Evolutionary conservation across 345 rosid genomes (phyloP).

Genomic region (Murraya koenigii): DNA sequence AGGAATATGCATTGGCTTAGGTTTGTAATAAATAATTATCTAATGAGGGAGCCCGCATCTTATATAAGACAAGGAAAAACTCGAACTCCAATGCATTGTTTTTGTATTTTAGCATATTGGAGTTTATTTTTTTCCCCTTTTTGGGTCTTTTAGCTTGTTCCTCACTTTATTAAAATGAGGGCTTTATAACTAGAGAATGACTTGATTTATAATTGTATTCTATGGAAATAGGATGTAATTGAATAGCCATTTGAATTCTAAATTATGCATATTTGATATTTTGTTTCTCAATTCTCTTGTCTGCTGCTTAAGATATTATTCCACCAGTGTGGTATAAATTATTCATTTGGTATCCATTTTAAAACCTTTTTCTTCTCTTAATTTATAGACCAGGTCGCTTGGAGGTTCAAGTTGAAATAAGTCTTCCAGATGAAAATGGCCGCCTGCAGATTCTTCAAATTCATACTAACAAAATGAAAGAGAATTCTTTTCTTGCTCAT

Average conservation of each 20-base stretch:
- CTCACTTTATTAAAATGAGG: neutral
- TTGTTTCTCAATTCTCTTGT: neutral
- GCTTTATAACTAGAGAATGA: too few relatives aligned
- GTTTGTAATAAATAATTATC: neutral
- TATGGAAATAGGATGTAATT: neutral
- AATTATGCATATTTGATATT: neutral
- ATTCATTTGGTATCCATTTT: neutral
- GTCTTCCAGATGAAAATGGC: slow-evolving; percentile 99
- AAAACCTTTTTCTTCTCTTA: neutral
- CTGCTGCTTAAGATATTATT: neutral
- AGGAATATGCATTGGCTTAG: neutral
- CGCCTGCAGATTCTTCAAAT: slow-evolving; percentile 95
- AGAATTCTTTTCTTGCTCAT: slow-evolving; percentile 85
- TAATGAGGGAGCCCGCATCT: neutral
- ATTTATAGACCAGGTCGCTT: slow-evolving; percentile 85
- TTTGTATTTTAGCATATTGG: neutral
- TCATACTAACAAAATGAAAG: slow-evolving; percentile 98
- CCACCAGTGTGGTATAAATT: neutral
- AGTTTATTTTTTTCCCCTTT: too few relatives aligned
- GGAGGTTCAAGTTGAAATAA: slow-evolving; percentile 99
- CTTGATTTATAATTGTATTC: neutral
- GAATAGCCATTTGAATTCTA: neutral
- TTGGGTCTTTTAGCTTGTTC: neutral
- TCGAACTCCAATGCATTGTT: neutral
- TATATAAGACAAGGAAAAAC: neutral